These are phyloP conservation scores for Saccharum officinarum DNA, from an alignment of 176 grass and related monocot genomes.

Conservation along the genomic window DNA sequence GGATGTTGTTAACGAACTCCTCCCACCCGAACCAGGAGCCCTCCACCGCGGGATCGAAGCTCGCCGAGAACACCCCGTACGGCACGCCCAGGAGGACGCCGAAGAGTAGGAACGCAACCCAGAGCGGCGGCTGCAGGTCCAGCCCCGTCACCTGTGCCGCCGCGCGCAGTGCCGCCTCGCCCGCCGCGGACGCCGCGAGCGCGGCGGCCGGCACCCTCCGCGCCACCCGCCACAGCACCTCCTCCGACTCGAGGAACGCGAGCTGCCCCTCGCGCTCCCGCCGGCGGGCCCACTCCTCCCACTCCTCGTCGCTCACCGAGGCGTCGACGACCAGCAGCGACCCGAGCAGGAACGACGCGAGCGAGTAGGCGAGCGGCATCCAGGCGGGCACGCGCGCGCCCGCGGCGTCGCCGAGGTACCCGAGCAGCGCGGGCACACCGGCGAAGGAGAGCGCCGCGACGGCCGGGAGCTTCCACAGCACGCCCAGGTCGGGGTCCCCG, in stretches of 20 bases:
- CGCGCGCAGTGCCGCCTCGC: constrained; percentile 41
- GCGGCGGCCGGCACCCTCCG: constrained; percentile 24
- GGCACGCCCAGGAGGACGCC: constrained; percentile 43
- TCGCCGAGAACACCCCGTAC: constrained; percentile 48
- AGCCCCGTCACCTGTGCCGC: constrained; percentile 16
- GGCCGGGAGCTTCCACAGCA: constrained; percentile 48
- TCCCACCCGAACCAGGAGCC: constrained; percentile 43
- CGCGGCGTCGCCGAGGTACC: constrained; percentile 43
- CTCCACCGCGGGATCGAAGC: constrained; percentile 47
- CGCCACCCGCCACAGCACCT: constrained; percentile 31
- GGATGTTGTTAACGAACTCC: constrained; percentile 42
- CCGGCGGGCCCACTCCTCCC: constrained; percentile 27
- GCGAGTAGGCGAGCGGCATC: constrained; percentile 52
- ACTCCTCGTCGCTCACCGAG: constrained; percentile 41
- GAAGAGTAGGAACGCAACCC: constrained; percentile 51
- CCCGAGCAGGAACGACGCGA: constrained; percentile 36
- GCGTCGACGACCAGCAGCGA: constrained; percentile 39
- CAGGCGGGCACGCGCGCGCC: constrained; percentile 41
- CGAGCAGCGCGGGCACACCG: constrained; percentile 44
- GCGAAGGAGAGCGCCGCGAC: constrained; percentile 30
- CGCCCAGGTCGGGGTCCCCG: constrained; percentile 38
- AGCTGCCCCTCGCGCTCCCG: constrained; percentile 11
- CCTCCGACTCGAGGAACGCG: constrained; percentile 46
- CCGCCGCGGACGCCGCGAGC: constrained; percentile 25
- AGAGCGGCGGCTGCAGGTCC: constrained; percentile 42